Evolutionary conservation across 257 asterid genomes (phyloP), one percentile per base, ranked within the genome.

Genomic region (Primulina eburnea): DNA sequence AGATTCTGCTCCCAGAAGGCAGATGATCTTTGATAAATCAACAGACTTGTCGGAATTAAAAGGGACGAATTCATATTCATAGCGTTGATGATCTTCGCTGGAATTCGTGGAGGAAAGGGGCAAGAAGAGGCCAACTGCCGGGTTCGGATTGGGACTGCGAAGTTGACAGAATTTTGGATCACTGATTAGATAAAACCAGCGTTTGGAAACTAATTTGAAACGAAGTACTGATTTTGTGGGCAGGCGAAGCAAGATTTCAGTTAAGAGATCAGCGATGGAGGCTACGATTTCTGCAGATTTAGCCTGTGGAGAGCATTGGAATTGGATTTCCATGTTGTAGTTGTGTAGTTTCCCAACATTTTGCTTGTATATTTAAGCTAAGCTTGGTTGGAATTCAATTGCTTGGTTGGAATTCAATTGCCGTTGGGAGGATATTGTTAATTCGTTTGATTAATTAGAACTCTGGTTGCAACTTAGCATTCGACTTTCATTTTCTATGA

Each of bases 121-220:
- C 55, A 47, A 47, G 74, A 73, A 62, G 28, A 80, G 59, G 68
- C 79, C 79, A 33, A 75, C 18, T 7, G 77, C 80, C 1, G 53
- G 80, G 40, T 60, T 75, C 12, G 71, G 77, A 10, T 33, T 7
- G 6, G 38, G 69, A 32, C 40, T 30, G 12, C 35, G 32, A 2
- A 52, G 78, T 59, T 60, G 30, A 18, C 77, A 68, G 38, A 81
- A 79, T 11, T 21, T 10, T 2, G 81, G 78, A 64, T 73, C 11
- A 20, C 83, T 75, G 62, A 81, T 84, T 9, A 79, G 55, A 35
- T 75, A 71, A 18, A 72, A 71, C 85, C 83, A 84, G 32, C n/a
- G 75, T 33, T 73, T 81, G 58, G 85, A 84, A 11, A 82, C 86
- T 1, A 24, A 30, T 47, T 81, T 84, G 79, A 75, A 81, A 5